These are phyloP conservation scores for Macadamia tetraphylla DNA, from an alignment of 164 flowering plant species.

Conservation along the genomic window DNA sequence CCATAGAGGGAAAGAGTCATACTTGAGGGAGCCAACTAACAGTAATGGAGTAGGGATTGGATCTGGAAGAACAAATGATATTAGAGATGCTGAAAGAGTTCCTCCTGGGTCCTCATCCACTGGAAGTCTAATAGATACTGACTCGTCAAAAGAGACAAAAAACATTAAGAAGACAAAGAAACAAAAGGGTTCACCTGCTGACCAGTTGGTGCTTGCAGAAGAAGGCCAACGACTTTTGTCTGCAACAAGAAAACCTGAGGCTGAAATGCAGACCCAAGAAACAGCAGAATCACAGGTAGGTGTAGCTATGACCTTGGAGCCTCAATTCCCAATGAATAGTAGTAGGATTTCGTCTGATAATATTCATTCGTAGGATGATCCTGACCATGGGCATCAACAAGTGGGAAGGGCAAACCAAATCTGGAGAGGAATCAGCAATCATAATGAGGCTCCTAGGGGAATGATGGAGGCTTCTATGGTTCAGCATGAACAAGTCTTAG, in stretches of 20 bases:
- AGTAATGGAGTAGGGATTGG: constrained; percentile 29
- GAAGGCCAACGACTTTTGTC: constrained; percentile 33
- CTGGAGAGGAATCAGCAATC: constrained; percentile 36
- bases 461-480: constrained; percentile 21
- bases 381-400: constrained; percentile 24
- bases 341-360: constrained; percentile 24
- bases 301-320: constrained; percentile 14
- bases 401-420: constrained; percentile 27
- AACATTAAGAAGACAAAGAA: constrained; percentile 28
- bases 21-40: constrained; percentile 29
- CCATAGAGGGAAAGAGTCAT: constrained; percentile 40
- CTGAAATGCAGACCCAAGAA: constrained; percentile 40
- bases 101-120: constrained; percentile 38
- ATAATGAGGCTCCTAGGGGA: constrained; percentile 34
- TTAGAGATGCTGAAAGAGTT: constrained; percentile 31
- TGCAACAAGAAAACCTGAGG: constrained; percentile 32
- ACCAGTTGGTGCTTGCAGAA: constrained; percentile 29
- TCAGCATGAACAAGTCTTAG: constrained; percentile 26
- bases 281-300: constrained; percentile 29
- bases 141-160: constrained; percentile 34
- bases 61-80: constrained; percentile 32
- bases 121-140: constrained; percentile 38
- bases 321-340: constrained; percentile 20
- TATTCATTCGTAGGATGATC: constrained; percentile 28
- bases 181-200: constrained; percentile 24